Base-by-base conservation (phyloP, 305 asterid genomes). In the Fraxinus albicans region DNA sequence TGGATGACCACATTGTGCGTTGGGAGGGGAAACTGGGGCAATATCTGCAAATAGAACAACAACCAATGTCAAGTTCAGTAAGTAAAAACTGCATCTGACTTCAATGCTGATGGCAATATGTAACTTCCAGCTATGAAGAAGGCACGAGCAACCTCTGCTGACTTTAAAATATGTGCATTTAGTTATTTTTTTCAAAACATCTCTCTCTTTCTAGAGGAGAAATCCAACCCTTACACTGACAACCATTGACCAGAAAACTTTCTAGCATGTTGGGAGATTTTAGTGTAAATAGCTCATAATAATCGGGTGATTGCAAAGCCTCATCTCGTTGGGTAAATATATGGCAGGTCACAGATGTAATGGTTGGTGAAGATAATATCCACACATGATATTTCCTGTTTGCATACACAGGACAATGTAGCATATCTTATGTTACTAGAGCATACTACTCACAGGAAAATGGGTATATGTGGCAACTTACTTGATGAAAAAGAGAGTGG, bases 21-120 rank as follows among this genome's bases (percentile, higher is more conserved):
- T 73, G 98, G 98, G 85, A 94, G 97, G 33, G 98, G 98, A 86
- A 94, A 94, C 77, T 91, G 97, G 44, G 97, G 97, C 88, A 94
- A 87, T 83, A 87, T 89, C 97, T 94, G 92, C 90, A 82, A 84
- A 80, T 47, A 76, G 86, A 86, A 50, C 36, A 76, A 81, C 21
- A 79, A 79, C 53, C 85, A 78, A 34, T 29, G 72, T 74, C 81
- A 79, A 73, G 79, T 83, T 76, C 23, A 60, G 42, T 60, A 25
- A 40, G 12, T 23, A 73, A 83, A 47, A 80, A 77, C 47, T 15
- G 40, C 29, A 15, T 27, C 36, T 50, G 58, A 19, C 60, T 33
- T 60, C 55, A 72, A 77, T 25, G 44, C 63, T 67, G n/a, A 69
- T 69, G 5, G 33, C 40, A 58, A 76, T 53, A 74, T 63, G 53